These are phyloP conservation scores for Xylaria digitata DNA, from an alignment of 2,329 filamentous ascomycete genomes.

Conservation along the genomic window DNA sequence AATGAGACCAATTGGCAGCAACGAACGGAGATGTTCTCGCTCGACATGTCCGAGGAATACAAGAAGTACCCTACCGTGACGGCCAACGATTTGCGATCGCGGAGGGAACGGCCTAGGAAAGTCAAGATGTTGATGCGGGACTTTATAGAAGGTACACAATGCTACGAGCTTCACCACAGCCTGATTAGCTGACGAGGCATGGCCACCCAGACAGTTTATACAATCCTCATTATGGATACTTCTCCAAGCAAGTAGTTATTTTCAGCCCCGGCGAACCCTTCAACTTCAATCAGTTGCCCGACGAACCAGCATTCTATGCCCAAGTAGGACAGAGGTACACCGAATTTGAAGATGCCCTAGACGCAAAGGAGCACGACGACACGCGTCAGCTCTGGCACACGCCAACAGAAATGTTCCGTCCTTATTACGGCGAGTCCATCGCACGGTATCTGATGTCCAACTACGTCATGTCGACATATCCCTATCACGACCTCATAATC, in stretches of 20 bases:
- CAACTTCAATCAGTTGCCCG: conserved; percentile 81
- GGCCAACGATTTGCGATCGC: conserved; percentile 77
- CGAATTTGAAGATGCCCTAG: conserved; percentile 89
- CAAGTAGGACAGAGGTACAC: conserved; percentile 83
- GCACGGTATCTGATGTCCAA: conserved; percentile 96
- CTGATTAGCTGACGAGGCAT: conserved; percentile 33
- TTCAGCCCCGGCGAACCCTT: conserved; percentile 94
- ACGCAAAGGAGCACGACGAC: conserved; percentile 75
- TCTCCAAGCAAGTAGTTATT: conserved; percentile 95
- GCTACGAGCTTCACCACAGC: conserved; percentile 14
- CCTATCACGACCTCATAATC: conserved; percentile 95
- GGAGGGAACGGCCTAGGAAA: conserved; percentile 80
- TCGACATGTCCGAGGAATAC: conserved; percentile 84
- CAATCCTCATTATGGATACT: conserved; percentile 95
- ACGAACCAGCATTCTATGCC: conserved; percentile 86
- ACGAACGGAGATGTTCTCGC: conserved; percentile 77
- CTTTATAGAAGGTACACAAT: conserved; percentile 85
- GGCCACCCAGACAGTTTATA: conserved; percentile 81
- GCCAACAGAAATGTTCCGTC: conserved; percentile 94
- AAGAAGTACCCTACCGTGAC: conserved; percentile 86
- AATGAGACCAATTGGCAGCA: conserved; percentile 88
- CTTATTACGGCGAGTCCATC: conserved; percentile 96
- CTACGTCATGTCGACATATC: conserved; percentile 93
- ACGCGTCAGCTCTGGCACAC: conserved; percentile 97
- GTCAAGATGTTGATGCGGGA: conserved; percentile 98